Percentiles rank a stretch among this genome's conserved stretches.
Conservation (phyloP, 1,284 basidiomycete genomes). For the Rhodotorula mucilaginosa region DNA sequence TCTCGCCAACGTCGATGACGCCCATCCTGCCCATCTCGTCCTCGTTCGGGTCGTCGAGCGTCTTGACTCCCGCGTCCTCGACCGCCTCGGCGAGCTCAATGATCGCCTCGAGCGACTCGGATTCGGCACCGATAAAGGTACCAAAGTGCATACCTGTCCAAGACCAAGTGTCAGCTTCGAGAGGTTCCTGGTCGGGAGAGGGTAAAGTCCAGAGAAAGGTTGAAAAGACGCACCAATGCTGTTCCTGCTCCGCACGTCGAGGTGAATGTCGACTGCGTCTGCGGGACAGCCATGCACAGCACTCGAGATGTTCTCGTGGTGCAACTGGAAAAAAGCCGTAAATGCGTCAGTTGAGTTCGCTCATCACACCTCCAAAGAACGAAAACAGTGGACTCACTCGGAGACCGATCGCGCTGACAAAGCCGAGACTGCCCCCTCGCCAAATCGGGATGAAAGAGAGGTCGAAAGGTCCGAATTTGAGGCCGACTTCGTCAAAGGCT, state of each 20-base stretch:
- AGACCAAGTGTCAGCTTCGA: not conserved
- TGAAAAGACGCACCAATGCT: conserved; percentile 33
- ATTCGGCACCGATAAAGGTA: conserved; percentile 43
- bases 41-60: conserved; percentile 30
- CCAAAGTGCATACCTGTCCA: conserved; percentile 42
- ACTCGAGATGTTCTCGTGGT: conserved; percentile 41
- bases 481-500: conserved; percentile 44
- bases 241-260: conserved; percentile 41
- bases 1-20: conserved; percentile 36
- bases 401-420: conserved; percentile 42
- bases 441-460: conserved; percentile 46
- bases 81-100: conserved; percentile 40
- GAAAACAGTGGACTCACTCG: conserved; percentile 25
- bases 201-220: not conserved
- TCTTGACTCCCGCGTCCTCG: conserved; percentile 28
- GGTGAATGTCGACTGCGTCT: conserved; percentile 45
- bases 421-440: conserved; percentile 44
- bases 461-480: conserved; percentile 44
- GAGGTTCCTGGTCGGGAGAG: not conserved
- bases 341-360: not conserved
- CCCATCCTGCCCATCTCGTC: conserved; percentile 39
- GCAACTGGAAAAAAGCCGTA: conserved; percentile 27
- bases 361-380: too few species aligned
- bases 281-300: conserved; percentile 43
- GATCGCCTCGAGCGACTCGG: conserved; percentile 43